A percentile compares a stretch with the other conserved stretches of the same genome.
phyloP scores from a whole-genome alignment of 2,329 filamentous ascomycete species.

The Talaromyces verruculosus region DNA sequence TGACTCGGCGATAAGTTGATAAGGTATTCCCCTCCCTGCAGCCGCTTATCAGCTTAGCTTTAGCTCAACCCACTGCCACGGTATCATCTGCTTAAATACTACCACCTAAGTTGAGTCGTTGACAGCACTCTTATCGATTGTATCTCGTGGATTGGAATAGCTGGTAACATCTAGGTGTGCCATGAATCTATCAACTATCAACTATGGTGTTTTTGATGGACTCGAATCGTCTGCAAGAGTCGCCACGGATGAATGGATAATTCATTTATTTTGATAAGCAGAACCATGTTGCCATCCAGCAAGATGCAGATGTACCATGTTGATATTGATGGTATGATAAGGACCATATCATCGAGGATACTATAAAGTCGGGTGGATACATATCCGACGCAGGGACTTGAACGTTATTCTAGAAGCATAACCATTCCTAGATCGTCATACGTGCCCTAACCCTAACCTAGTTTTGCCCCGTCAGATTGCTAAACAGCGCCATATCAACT shows the following conservation, averaged over 20 bases:
- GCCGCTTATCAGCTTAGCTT: constrained; percentile 9
- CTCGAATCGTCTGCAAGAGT: background rate
- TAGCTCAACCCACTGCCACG: constrained; percentile 16
- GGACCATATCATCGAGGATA: background rate
- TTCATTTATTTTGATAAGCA: background rate
- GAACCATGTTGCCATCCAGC: background rate
- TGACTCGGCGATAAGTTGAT: background rate
- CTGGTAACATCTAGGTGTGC: background rate
- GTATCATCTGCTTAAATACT: constrained; percentile 9
- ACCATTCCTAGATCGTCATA: background rate
- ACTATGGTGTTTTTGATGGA: background rate
- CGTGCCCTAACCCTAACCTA: background rate
- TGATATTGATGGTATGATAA: background rate
- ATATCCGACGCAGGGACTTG: background rate
- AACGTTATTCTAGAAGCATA: background rate
- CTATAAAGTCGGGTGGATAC: background rate
- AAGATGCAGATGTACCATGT: background rate
- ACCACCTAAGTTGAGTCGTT: background rate
- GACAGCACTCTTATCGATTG: constrained; percentile 7
- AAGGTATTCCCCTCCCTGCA: background rate
- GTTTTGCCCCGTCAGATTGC: background rate
- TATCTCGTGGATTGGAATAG: background rate
- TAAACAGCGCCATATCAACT: constrained; percentile 10
- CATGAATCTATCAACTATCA: background rate
- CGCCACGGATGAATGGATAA: background rate